Evolutionary conservation across 2,329 filamentous ascomycete genomes (phyloP).

Genomic region (Sporothrix brunneoviolacea): DNA sequence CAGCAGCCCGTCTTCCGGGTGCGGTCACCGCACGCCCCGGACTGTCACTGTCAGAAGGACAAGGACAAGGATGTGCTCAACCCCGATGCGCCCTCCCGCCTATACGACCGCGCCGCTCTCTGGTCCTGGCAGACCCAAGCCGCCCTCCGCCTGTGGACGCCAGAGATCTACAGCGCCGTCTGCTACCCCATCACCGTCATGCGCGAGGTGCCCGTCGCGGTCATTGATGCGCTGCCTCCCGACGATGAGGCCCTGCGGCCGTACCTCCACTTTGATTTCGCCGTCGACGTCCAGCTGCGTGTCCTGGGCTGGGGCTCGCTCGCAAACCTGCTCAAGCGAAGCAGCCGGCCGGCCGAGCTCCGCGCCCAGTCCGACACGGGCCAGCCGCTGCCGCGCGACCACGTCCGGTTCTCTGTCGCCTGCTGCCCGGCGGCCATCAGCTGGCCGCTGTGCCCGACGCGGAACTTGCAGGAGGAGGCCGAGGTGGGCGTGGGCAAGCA

Average conservation of each 20-base stretch:
- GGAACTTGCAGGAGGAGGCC: constrained; percentile 21
- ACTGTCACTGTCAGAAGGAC: too few relatives aligned
- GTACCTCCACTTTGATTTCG: constrained; percentile 22
- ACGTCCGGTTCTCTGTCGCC: constrained; percentile 18
- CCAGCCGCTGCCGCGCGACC: constrained; percentile 18
- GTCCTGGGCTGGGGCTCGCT: constrained; percentile 19
- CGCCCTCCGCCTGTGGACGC: constrained; percentile 23
- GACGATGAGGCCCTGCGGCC: constrained; percentile 11
- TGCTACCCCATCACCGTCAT: constrained; percentile 21
- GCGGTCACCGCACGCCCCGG: too few relatives aligned
- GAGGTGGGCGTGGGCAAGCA: constrained; percentile 16
- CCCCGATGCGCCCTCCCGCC: too few relatives aligned
- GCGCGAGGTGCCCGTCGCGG: constrained; percentile 19
- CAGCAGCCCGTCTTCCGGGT: constrained; percentile 18
- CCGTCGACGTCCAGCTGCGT: constrained; percentile 20
- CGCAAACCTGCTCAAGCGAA: constrained; percentile 15
- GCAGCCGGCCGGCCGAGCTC: constrained; percentile 20
- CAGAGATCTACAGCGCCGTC: constrained; percentile 22
- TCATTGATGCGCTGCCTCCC: constrained; percentile 16
- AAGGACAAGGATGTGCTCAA: too few relatives aligned
- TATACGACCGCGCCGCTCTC: constrained; percentile 21
- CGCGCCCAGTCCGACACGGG: constrained; percentile 20
- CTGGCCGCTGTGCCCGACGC: constrained; percentile 21
- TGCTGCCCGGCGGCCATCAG: constrained; percentile 20
- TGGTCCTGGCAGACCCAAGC: constrained; percentile 23